phyloP scores from a whole-genome alignment of 345 rosid species.

The Euphorbia lathyris region DNA sequence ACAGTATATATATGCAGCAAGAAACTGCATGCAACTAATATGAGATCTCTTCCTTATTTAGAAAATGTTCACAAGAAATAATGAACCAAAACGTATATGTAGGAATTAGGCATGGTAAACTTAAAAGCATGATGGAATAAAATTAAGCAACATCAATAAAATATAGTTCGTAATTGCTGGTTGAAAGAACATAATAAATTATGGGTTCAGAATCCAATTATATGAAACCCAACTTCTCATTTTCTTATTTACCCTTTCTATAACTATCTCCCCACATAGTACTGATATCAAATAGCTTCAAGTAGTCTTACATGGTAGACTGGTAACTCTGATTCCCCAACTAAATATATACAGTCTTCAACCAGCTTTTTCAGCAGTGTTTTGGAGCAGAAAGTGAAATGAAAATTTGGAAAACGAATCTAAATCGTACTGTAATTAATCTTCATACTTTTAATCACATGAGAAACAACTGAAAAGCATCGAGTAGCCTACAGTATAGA shows the following conservation, averaged over 20 bases:
- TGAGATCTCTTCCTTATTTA: background rate
- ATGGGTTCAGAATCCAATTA: no score
- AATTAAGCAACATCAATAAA: no score
- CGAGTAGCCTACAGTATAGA: conserved; percentile 18
- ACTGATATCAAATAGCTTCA: conserved; percentile 2
- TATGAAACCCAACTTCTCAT: no score
- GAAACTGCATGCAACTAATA: background rate
- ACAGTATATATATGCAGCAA: no score
- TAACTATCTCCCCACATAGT: no score
- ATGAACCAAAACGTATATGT: background rate
- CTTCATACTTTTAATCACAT: background rate
- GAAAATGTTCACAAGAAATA: background rate
- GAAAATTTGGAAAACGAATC: conserved; percentile 4
- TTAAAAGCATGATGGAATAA: no score
- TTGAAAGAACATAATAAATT: no score
- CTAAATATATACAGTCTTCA: conserved; percentile 15
- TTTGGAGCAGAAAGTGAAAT: conserved; percentile 14
- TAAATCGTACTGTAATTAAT: background rate
- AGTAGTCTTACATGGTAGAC: conserved; percentile 19
- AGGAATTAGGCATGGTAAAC: no score
- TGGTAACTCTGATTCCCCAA: conserved; percentile 18
- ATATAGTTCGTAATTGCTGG: no score
- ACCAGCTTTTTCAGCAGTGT: conserved; percentile 35
- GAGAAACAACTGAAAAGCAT: background rate
- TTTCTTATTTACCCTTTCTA: no score